Conservation (phyloP, 345 rosid genomes). For the Boechera stricta region DNA sequence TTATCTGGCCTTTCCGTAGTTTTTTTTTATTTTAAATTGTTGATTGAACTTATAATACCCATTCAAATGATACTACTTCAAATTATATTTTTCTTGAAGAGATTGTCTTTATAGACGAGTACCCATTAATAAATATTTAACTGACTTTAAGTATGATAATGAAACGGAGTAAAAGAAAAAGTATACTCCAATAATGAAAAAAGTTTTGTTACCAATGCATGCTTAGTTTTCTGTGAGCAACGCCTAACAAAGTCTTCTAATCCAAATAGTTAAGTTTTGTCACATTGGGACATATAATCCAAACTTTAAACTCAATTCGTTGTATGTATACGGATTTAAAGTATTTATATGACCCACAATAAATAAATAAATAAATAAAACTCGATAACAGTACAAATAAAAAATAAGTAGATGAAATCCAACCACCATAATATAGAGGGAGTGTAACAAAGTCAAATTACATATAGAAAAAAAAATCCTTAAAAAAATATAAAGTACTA, state of each 20-base stretch:
- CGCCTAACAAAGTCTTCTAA: neutral
- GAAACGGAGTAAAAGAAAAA: too few relatives aligned
- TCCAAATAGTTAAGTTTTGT: neutral
- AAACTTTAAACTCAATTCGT: neutral
- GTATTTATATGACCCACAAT: neutral
- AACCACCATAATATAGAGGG: neutral
- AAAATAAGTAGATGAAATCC: neutral
- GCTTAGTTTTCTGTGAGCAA: constrained; percentile 16
- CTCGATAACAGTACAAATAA: neutral
- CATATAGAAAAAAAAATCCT: neutral
- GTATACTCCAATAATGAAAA: neutral
- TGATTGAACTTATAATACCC: neutral
- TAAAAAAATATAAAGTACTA: neutral
- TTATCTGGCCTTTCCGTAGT: neutral
- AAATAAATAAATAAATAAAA: too few relatives aligned
- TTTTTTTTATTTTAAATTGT: neutral
- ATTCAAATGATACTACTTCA: too few relatives aligned
- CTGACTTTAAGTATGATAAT: too few relatives aligned
- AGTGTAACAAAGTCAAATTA: constrained; percentile 19
- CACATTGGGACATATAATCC: constrained; percentile 1
- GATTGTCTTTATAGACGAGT: neutral
- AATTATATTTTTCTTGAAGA: neutral
- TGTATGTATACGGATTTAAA: neutral
- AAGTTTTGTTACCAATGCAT: constrained; percentile 12
- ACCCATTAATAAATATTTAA: neutral